These are phyloP conservation scores for Ramichloridium luteum DNA, from an alignment of 2,329 filamentous ascomycete genomes.

Conservation along the genomic window DNA sequence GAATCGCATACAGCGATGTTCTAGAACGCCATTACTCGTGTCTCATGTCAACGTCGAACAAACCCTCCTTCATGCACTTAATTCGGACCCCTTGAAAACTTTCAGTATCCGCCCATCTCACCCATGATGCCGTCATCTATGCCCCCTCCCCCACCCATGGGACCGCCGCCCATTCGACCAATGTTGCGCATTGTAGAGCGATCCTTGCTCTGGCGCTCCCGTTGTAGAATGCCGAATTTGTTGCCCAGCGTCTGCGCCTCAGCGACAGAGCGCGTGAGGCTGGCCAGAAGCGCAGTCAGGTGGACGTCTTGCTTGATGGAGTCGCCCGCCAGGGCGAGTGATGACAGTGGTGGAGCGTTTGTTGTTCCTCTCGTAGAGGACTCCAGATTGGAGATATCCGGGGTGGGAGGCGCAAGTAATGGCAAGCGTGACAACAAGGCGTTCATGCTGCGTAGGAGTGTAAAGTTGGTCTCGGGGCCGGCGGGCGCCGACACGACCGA, in stretches of 20 bases:
- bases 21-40: too few relatives aligned
- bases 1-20: too few relatives aligned
- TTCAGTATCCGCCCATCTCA: too few relatives aligned
- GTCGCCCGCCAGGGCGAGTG: background rate
- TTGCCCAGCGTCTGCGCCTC: conserved; percentile 61
- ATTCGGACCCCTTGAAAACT: too few relatives aligned
- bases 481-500: conserved; percentile 28
- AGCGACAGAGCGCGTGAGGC: conserved; percentile 59
- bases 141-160: too few relatives aligned
- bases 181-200: too few relatives aligned
- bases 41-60: too few relatives aligned
- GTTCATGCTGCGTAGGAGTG: conserved; percentile 76
- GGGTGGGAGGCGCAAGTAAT: conserved; percentile 65
- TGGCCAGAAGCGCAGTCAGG: conserved; percentile 62
- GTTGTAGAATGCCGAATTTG: conserved; percentile 47
- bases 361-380: conserved; percentile 45
- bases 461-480: conserved; percentile 41
- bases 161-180: too few relatives aligned
- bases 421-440: conserved; percentile 73
- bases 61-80: too few relatives aligned
- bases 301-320: conserved; percentile 57
- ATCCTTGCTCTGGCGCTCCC: conserved; percentile 27
- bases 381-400: conserved; percentile 24
- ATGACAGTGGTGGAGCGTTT: conserved; percentile 42
- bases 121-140: too few relatives aligned